Conservation (phyloP, 768 basidiomycete species). For the Rhodotorula sphaerocarpa region DNA sequence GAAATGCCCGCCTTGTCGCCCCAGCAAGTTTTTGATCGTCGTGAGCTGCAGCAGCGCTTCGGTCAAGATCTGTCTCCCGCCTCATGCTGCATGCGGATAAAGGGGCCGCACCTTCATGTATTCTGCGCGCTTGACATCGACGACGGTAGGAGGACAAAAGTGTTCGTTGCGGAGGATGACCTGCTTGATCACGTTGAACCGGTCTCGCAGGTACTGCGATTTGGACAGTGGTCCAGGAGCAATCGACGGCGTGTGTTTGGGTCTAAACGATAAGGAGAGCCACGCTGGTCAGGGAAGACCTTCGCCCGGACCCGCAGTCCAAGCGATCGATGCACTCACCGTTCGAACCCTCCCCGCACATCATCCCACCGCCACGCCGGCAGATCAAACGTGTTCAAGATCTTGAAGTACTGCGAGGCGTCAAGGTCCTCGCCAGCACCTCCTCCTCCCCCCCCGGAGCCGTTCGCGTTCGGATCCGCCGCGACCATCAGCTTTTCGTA, state of each 20-base stretch:
- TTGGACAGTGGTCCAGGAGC: constrained; percentile 77
- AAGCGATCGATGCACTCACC: constrained; percentile 52
- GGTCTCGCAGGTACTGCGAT: constrained; percentile 67
- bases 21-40: constrained; percentile 91
- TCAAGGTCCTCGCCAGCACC: constrained; percentile 48
- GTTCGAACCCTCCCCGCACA: constrained; percentile 78
- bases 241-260: constrained; percentile 54
- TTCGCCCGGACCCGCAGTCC: not conserved
- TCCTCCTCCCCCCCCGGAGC: not conserved
- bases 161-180: constrained; percentile 91
- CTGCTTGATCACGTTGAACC: constrained; percentile 84
- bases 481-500: constrained; percentile 33
- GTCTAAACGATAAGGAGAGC: constrained; percentile 44
- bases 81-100: not conserved
- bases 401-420: constrained; percentile 67
- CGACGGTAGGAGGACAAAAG: constrained; percentile 85
- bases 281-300: not conserved
- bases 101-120: constrained; percentile 63
- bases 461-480: constrained; percentile 3
- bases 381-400: constrained; percentile 92
- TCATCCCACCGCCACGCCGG: constrained; percentile 84
- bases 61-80: not conserved
- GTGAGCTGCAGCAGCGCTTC: constrained; percentile 57
- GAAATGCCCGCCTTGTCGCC: constrained; percentile 80
- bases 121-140: constrained; percentile 70